phyloP scores from a whole-genome alignment of 2,329 filamentous ascomycete genomes.

The Diaporthe ampelina region DNA sequence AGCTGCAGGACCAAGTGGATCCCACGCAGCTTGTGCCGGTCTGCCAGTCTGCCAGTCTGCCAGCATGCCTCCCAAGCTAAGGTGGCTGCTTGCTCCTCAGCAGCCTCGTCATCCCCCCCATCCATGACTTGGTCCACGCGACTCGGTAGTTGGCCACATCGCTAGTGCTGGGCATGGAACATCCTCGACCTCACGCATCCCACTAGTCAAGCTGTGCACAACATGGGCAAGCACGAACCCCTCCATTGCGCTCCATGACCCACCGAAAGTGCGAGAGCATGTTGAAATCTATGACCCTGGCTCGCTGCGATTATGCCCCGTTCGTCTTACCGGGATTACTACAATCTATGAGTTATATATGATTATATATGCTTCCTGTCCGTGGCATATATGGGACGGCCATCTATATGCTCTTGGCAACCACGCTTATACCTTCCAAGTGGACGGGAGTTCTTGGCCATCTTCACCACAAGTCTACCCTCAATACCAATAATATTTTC shows the following conservation, averaged over 20 bases:
- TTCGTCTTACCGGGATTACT: background rate
- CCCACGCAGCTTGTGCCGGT: background rate
- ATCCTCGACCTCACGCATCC: slow-evolving; percentile 26
- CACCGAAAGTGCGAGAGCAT: slow-evolving; percentile 30
- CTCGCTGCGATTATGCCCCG: slow-evolving; percentile 37
- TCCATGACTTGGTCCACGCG: slow-evolving; percentile 27
- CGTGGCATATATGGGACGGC: background rate
- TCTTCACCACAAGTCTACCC: background rate
- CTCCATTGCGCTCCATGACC: slow-evolving; percentile 35
- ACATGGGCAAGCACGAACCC: slow-evolving; percentile 29
- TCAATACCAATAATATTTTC: background rate
- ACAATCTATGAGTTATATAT: slow-evolving; percentile 4
- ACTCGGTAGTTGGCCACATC: slow-evolving; percentile 36
- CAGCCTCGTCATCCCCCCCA: background rate
- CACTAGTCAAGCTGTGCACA: slow-evolving; percentile 1
- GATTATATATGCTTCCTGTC: background rate
- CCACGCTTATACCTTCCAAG: background rate
- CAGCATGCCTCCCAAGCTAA: background rate
- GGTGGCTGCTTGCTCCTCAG: background rate
- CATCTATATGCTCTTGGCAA: background rate
- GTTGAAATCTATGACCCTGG: background rate
- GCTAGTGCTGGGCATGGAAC: slow-evolving; percentile 31
- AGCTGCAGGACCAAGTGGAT: slow-evolving; percentile 18
- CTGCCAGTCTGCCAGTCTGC: background rate
- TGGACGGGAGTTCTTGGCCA: slow-evolving; percentile 3